These are phyloP conservation scores for Rubroshorea leprosula DNA, from an alignment of 345 rosid species.

Conservation along the genomic window DNA sequence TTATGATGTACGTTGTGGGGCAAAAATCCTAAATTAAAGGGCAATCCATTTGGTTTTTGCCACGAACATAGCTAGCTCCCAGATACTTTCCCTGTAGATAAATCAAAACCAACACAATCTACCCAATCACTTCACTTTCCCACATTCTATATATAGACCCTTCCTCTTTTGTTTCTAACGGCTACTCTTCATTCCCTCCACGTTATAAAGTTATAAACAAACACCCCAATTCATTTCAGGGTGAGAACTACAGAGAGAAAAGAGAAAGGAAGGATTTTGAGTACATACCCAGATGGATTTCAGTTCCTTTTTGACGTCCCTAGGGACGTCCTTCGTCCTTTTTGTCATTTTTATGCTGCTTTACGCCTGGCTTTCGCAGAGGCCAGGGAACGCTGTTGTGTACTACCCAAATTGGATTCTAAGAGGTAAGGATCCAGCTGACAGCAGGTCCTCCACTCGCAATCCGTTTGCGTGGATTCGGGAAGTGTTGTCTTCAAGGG, in stretches of 20 bases:
- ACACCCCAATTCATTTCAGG: not conserved
- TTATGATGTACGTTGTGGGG: too few species aligned
- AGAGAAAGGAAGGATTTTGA: conserved; percentile 5
- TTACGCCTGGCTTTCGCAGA: conserved; percentile 66
- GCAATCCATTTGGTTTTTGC: too few species aligned
- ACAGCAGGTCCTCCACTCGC: conserved; percentile 47
- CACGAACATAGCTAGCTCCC: too few species aligned
- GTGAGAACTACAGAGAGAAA: not conserved
- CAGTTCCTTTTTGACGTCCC: conserved; percentile 68
- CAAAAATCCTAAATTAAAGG: too few species aligned
- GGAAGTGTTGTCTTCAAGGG: conserved; percentile 62
- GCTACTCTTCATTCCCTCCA: not conserved
- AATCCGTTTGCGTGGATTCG: conserved; percentile 73
- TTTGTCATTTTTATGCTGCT: conserved; percentile 61
- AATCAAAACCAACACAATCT: too few species aligned
- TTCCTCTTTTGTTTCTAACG: conserved; percentile 11
- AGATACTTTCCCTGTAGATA: too few species aligned
- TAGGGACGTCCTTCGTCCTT: conserved; percentile 58
- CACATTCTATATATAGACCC: not conserved
- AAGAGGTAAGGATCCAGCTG: conserved; percentile 70
- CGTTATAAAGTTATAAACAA: too few species aligned
- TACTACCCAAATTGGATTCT: conserved; percentile 85
- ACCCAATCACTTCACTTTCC: too few species aligned
- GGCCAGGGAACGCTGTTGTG: conserved; percentile 52
- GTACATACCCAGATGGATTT: conserved; percentile 59